Conservation (phyloP, 768 basidiomycete genomes). For the Auriscalpium orientale region DNA sequence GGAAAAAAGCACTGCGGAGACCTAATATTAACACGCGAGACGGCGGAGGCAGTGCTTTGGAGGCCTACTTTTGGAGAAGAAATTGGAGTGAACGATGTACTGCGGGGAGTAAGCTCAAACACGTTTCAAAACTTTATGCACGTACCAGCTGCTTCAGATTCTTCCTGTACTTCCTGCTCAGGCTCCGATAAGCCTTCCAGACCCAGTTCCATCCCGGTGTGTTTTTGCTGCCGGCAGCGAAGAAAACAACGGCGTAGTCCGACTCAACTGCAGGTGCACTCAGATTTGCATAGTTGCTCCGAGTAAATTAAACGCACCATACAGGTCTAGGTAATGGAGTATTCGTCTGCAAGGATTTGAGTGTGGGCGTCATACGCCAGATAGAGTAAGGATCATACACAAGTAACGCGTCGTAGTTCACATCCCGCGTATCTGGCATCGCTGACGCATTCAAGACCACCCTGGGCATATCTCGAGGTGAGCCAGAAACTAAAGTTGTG, state of each 20-base stretch:
- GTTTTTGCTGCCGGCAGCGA: conserved; percentile 70
- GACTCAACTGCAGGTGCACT: conserved; percentile 57
- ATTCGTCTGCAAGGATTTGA: conserved; percentile 45
- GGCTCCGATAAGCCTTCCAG: conserved; percentile 81
- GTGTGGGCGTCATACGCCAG: conserved; percentile 9
- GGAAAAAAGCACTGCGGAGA: conserved; percentile 70
- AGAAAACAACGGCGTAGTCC: conserved; percentile 83
- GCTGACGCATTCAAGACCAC: conserved; percentile 79
- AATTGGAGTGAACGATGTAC: conserved; percentile 84
- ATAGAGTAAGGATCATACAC: conserved; percentile 32
- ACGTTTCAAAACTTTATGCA: conserved; percentile 10
- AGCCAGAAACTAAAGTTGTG: conserved; percentile 5
- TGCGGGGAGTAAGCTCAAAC: conserved; percentile 19
- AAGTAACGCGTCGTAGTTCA: conserved; percentile 72
- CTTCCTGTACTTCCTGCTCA: conserved; percentile 80
- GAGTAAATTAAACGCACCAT: conserved; percentile 40
- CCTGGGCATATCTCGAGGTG: conserved; percentile 34
- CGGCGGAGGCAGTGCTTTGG: neutral
- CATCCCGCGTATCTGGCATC: conserved; percentile 68
- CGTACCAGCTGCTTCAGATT: conserved; percentile 77
- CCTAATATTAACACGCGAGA: conserved; percentile 2
- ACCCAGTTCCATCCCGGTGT: conserved; percentile 85
- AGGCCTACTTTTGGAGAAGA: conserved; percentile 57
- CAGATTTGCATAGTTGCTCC: neutral
- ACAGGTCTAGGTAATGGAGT: conserved; percentile 71